Percentiles rank a stretch among this genome's conserved stretches.
These are phyloP conservation scores for Uncinocarpus reesii DNA, from an alignment of 2,329 filamentous ascomycete species.

Conservation along the genomic window DNA sequence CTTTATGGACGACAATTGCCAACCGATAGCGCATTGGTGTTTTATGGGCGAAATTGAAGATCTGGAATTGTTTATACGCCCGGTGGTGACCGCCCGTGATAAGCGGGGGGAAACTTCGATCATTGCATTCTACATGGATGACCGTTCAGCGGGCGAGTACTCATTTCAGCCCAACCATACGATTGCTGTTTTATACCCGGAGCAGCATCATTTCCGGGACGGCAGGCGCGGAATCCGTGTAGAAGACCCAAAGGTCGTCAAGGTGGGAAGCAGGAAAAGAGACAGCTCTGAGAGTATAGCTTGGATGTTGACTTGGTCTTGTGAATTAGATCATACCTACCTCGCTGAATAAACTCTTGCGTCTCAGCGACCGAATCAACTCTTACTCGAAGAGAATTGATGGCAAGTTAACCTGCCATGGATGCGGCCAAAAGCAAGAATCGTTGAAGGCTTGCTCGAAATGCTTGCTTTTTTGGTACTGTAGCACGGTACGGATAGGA, in stretches of 20 bases:
- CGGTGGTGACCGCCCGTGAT: neutral
- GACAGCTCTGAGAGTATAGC: neutral
- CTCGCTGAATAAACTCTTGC: neutral
- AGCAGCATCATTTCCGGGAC: neutral
- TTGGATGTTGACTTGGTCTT: neutral
- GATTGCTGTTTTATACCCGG: neutral
- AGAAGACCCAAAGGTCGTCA: neutral
- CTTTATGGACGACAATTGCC: too few relatives aligned
- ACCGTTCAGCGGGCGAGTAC: neutral
- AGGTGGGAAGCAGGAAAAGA: neutral
- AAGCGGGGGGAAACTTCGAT: neutral
- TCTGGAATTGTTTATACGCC: neutral
- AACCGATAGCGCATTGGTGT: conserved; percentile 1
- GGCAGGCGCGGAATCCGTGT: neutral
- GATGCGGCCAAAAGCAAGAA: neutral
- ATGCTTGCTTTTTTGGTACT: neutral
- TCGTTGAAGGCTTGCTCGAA: neutral
- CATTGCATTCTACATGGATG: neutral
- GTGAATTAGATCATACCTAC: neutral
- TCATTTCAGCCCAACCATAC: neutral
- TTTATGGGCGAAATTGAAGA: neutral
- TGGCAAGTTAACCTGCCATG: neutral
- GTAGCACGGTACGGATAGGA: neutral
- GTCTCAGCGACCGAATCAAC: neutral
- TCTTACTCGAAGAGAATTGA: neutral